These are phyloP conservation scores for Gracilariopsis chorda DNA, from an alignment of 23 red algal genomes.

Conservation along the genomic window DNA sequence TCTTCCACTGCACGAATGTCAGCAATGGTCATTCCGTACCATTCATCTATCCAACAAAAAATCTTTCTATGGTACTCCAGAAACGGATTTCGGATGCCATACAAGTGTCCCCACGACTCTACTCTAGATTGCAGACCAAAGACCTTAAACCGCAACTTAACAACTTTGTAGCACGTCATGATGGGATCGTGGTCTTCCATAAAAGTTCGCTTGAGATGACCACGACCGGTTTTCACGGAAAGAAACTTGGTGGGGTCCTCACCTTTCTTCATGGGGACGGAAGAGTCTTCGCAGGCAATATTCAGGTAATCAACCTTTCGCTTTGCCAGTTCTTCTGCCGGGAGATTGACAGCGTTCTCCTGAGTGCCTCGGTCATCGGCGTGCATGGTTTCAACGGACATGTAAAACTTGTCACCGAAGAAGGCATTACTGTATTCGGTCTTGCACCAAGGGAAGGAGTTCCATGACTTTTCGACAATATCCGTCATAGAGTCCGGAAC, in stretches of 20 bases:
- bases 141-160: conserved; percentile 78
- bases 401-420: conserved; percentile 81
- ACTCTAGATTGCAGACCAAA: conserved; percentile 83
- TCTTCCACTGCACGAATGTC: conserved; percentile 90
- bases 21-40: conserved; percentile 75
- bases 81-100: conserved; percentile 80
- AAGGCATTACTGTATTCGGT: conserved; percentile 83
- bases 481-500: conserved; percentile 71
- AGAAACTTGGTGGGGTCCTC: conserved; percentile 79
- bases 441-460: conserved; percentile 81
- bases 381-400: conserved; percentile 82
- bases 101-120: conserved; percentile 87
- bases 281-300: conserved; percentile 75
- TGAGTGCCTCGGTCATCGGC: conserved; percentile 72
- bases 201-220: conserved; percentile 59
- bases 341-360: conserved; percentile 72
- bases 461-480: conserved; percentile 86
- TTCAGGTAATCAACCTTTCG: conserved; percentile 97
- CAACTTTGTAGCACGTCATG: conserved; percentile 83
- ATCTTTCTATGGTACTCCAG: conserved; percentile 74
- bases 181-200: conserved; percentile 71
- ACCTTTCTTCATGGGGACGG: conserved; percentile 38
- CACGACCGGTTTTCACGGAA: conserved; percentile 68
- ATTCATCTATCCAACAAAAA: conserved; percentile 94
- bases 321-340: conserved; percentile 58